A percentile compares a stretch with the other conserved stretches of the same genome.
These are phyloP conservation scores for Pichia deserticola DNA, from an alignment of 805 yeast species.

Conservation along the genomic window DNA sequence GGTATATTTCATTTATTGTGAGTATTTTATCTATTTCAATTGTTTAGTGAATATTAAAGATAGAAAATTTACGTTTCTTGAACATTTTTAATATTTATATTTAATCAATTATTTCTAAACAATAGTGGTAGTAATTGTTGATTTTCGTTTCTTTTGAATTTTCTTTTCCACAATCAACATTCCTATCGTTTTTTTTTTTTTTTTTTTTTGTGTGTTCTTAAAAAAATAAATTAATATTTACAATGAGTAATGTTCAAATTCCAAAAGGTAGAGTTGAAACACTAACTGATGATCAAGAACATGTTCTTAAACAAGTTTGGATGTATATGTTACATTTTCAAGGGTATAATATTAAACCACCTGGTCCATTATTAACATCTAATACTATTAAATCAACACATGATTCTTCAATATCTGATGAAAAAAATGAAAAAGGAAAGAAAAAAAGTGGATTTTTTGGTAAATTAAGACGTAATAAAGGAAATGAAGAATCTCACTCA, in stretches of 20 bases:
- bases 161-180: too few relatives aligned
- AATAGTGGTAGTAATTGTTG: too few relatives aligned
- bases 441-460: constrained; percentile 30
- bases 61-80: too few relatives aligned
- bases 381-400: constrained; percentile 7
- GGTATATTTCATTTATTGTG: too few relatives aligned
- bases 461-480: constrained; percentile 22
- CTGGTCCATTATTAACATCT: constrained; percentile 9
- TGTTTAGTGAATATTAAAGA: too few relatives aligned
- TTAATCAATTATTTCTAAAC: too few relatives aligned
- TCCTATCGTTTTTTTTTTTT: too few relatives aligned
- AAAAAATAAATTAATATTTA: too few relatives aligned
- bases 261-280: constrained; percentile 39
- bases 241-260: background rate
- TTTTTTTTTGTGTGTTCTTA: too few relatives aligned
- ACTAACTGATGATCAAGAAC: constrained; percentile 50
- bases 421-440: constrained; percentile 20
- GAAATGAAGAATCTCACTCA: constrained; percentile 2
- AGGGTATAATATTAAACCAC: constrained; percentile 38
- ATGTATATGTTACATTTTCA: constrained; percentile 52
- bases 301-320: constrained; percentile 64
- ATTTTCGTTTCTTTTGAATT: too few relatives aligned
- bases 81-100: too few relatives aligned
- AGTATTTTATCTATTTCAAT: too few relatives aligned
- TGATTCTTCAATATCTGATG: constrained; percentile 1